phyloP scores from a whole-genome alignment of 2,329 filamentous ascomycete genomes.

The Thermoascus crustaceus region DNA sequence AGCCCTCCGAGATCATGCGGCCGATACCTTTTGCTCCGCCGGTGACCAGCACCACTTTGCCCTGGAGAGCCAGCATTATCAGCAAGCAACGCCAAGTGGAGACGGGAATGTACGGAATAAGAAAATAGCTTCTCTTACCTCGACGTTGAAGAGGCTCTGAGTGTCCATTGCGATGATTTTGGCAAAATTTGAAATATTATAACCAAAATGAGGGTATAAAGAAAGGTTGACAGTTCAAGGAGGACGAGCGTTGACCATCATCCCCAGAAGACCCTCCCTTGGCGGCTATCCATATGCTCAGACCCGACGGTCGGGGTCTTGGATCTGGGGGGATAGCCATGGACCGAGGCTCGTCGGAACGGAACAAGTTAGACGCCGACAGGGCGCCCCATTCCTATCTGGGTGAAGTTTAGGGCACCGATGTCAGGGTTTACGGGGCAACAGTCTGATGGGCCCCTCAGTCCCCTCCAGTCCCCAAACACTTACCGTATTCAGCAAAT shows the following conservation, averaged over 20 bases:
- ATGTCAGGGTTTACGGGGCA: constrained; percentile 24
- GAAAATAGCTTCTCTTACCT: constrained; percentile 41
- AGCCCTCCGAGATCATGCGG: constrained; percentile 49
- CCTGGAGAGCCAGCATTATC: constrained; percentile 16
- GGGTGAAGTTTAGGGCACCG: constrained; percentile 18
- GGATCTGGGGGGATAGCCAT: constrained; percentile 1
- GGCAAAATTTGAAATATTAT: background rate
- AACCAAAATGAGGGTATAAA: constrained; percentile 1
- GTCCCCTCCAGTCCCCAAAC: background rate
- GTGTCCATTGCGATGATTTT: constrained; percentile 41
- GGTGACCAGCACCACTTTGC: constrained; percentile 43
- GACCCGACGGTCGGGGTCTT: constrained; percentile 18
- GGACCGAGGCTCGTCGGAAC: constrained; percentile 19
- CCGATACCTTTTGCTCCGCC: constrained; percentile 45
- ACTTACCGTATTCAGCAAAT: background rate
- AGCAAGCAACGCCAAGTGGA: constrained; percentile 49
- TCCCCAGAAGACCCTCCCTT: too few relatives aligned
- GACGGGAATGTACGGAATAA: constrained; percentile 40
- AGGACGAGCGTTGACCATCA: too few relatives aligned
- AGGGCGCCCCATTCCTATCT: constrained; percentile 12
- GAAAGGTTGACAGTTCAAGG: background rate
- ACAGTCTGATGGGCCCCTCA: constrained; percentile 7
- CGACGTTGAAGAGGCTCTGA: constrained; percentile 50
- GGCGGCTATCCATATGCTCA: constrained; percentile 7
- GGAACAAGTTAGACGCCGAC: constrained; percentile 10